Evolutionary conservation across 164 flowering plant genomes (phyloP).

Genomic region (Berberis vulgaris): DNA sequence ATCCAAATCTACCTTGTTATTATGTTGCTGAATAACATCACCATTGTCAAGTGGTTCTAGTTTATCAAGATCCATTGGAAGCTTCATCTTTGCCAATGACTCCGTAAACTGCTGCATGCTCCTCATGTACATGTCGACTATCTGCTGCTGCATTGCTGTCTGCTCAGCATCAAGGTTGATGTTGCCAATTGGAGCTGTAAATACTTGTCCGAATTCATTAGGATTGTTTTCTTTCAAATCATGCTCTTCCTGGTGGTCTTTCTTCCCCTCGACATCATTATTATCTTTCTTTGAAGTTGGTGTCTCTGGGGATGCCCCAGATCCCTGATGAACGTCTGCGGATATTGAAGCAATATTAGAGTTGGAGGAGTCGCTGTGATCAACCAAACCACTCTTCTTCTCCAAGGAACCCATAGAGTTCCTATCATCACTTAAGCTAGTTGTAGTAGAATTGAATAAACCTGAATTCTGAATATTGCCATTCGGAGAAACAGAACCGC

Average conservation of each 20-base stretch:
- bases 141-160: constrained; percentile 77
- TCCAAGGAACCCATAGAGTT: constrained; percentile 40
- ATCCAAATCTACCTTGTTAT: constrained; percentile 23
- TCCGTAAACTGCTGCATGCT: constrained; percentile 49
- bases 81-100: no score
- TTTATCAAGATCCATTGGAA: constrained; percentile 68
- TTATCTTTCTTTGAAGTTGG: constrained; percentile 40
- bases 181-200: constrained; percentile 37
- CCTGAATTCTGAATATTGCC: constrained; percentile 45
- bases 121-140: constrained; percentile 88
- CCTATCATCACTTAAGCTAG: constrained; percentile 51
- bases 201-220: constrained; percentile 30
- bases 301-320: constrained; percentile 32
- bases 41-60: constrained; percentile 24
- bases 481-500: constrained; percentile 34
- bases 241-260: constrained; percentile 29
- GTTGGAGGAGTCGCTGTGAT: constrained; percentile 16
- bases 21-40: constrained; percentile 28
- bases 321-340: constrained; percentile 15
- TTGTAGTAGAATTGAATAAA: constrained; percentile 48
- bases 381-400: constrained; percentile 24
- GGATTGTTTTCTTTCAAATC: constrained; percentile 17
- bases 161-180: constrained; percentile 56
- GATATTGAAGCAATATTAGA: constrained; percentile 21
- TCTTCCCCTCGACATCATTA: constrained; percentile 13